These are phyloP conservation scores for Harringtonia lauricola DNA, from an alignment of 2,329 filamentous ascomycete genomes.

Conservation along the genomic window DNA sequence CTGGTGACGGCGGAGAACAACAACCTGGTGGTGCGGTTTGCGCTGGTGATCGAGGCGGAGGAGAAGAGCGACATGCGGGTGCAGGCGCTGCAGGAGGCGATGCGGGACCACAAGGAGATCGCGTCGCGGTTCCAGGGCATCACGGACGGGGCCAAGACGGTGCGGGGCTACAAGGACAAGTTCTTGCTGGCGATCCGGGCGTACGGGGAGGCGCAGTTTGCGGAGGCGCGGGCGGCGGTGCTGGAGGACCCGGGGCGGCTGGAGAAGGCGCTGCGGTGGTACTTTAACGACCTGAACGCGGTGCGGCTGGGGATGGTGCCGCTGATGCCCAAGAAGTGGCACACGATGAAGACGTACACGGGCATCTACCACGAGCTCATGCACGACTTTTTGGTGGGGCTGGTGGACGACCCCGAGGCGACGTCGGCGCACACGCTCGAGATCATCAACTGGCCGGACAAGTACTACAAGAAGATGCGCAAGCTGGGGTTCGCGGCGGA, in stretches of 20 bases:
- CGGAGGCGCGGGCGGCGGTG: conserved; percentile 61
- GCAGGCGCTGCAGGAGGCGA: conserved; percentile 81
- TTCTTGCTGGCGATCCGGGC: conserved; percentile 72
- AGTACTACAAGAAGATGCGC: conserved; percentile 92
- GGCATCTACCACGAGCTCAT: conserved; percentile 88
- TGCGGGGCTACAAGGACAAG: conserved; percentile 94
- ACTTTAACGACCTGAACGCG: conserved; percentile 92
- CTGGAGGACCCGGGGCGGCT: conserved; percentile 71
- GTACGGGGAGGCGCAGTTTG: conserved; percentile 64
- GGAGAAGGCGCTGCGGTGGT: conserved; percentile 89
- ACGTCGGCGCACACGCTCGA: conserved; percentile 79
- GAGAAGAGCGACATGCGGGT: conserved; percentile 94
- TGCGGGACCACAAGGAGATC: conserved; percentile 92
- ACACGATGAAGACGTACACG: conserved; percentile 81
- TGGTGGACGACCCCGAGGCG: conserved; percentile 77
- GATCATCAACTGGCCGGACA: conserved; percentile 90
- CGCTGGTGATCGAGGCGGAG: conserved; percentile 86
- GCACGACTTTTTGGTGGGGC: conserved; percentile 80
- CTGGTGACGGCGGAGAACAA: conserved; percentile 80
- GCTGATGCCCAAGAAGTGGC: conserved; percentile 94
- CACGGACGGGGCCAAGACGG: conserved; percentile 81
- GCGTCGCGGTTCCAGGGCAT: conserved; percentile 91
- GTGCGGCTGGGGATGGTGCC: conserved; percentile 87
- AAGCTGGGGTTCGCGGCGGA: conserved; percentile 72
- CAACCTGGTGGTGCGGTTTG: conserved; percentile 80